Base-by-base conservation (phyloP, 805 yeast genomes). In the Barnettozyma californica region DNA sequence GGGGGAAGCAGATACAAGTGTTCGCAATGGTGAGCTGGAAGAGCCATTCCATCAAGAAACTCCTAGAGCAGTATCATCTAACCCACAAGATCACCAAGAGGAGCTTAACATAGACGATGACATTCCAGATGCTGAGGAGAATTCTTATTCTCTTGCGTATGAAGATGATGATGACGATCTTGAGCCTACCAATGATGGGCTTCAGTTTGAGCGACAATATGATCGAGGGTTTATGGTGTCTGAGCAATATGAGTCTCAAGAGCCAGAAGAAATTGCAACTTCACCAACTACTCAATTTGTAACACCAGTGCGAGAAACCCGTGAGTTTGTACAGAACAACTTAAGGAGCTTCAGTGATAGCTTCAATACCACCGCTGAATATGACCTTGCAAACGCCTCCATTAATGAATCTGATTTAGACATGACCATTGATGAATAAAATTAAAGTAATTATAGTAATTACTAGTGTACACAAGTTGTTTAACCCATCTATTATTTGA, bases 371-470 rank as follows among this genome's bases (percentile, higher is more conserved):
- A 43, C 46, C 31, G 38, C 41, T 21, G 51, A 41, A 11, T 49
- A 50, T 31, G 61, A 58, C 27, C 20, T 44, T 47, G 66, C 60
- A 8, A 58, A 60, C 37, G 55, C 58, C 8, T 58, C 58, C 9
- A 54, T 62, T 40, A 70, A 68, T 45, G 68, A 66, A 31, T 63
- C 68, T 14, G 72, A 71, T 45, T 56, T 68, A 48, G 77, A 73
- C 51, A 74, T 74, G 77, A 66, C 73, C 19, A 60, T 74, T 42
- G 77, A 74, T 50, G 73, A 63, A 41, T 57, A 39, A 49, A n/a
- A n/a, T n/a, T n/a, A n/a, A n/a, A n/a, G n/a, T n/a, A n/a, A n/a
- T n/a, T n/a, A n/a, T n/a, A n/a, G n/a, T 18, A 20, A 35, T 29
- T 13, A 29, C 33, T 29, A 29, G 14, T 29, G 33, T 29, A 29